Evolutionary conservation across 1,284 basidiomycete genomes (phyloP).

Genomic region (Irpex lacteus): DNA sequence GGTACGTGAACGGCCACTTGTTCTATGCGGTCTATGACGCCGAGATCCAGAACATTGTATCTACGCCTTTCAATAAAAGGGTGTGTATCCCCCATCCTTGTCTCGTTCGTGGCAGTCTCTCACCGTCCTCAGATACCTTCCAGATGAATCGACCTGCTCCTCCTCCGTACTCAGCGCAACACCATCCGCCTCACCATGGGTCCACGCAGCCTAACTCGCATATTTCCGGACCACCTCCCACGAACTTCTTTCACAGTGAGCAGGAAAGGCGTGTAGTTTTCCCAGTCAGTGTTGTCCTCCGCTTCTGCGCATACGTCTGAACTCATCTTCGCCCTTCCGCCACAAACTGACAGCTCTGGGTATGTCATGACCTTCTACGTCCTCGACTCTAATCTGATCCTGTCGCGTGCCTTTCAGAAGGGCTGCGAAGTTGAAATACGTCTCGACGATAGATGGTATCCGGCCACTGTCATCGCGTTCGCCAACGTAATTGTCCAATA

Average conservation of each 20-base stretch:
- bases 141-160: too few relatives aligned
- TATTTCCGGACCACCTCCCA: not conserved
- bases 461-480: not conserved
- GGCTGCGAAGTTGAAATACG: not conserved
- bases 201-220: not conserved
- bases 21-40: too few relatives aligned
- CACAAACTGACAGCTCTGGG: not conserved
- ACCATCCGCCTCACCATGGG: too few relatives aligned
- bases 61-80: too few relatives aligned
- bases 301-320: not conserved
- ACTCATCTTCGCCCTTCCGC: not conserved
- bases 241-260: not conserved
- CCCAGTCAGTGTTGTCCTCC: not conserved
- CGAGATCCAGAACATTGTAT: too few relatives aligned
- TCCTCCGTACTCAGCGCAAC: too few relatives aligned
- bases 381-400: not conserved
- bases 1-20: too few relatives aligned
- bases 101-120: too few relatives aligned
- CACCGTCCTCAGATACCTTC: too few relatives aligned
- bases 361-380: not conserved
- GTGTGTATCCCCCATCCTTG: too few relatives aligned
- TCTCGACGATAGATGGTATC: not conserved
- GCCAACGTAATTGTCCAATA: not conserved
- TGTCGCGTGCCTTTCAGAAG: not conserved
- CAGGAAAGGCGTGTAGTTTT: not conserved